These are phyloP conservation scores for Parmelia sp. DNA, from an alignment of 495 filamentous ascomycete species.

Conservation along the genomic window DNA sequence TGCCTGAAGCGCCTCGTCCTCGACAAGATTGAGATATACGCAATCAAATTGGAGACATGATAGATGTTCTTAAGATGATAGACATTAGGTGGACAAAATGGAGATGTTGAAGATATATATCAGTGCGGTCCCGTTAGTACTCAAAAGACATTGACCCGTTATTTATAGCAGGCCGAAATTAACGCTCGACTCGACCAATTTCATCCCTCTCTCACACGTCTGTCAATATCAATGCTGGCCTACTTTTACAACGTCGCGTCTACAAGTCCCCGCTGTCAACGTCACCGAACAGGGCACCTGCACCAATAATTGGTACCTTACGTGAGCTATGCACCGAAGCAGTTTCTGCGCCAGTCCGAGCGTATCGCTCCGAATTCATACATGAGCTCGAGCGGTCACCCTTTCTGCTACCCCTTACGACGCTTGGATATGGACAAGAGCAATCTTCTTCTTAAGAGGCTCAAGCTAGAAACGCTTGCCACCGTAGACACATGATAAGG, in stretches of 20 bases:
- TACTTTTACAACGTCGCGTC: neutral
- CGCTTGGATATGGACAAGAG: neutral
- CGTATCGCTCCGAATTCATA: neutral
- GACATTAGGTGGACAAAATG: neutral
- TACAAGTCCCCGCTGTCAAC: neutral
- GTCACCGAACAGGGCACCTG: neutral
- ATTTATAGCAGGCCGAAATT: conserved; percentile 8
- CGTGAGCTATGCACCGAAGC: neutral
- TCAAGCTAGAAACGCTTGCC: neutral
- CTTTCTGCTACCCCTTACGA: neutral
- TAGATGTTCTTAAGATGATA: neutral
- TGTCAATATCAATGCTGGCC: neutral
- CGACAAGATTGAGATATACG: neutral
- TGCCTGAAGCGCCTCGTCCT: neutral
- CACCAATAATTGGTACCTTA: neutral
- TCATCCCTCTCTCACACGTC: neutral
- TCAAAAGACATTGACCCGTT: too few species aligned
- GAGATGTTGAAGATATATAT: neutral
- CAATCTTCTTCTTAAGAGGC: neutral
- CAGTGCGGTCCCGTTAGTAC: neutral
- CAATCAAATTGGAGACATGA: neutral
- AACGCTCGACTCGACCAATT: neutral
- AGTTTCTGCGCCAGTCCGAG: neutral
- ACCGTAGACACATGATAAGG: neutral
- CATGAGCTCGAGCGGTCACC: neutral